Conservation (phyloP, 108 stramenopile genomes). For the Mediolabrus comicus region DNA sequence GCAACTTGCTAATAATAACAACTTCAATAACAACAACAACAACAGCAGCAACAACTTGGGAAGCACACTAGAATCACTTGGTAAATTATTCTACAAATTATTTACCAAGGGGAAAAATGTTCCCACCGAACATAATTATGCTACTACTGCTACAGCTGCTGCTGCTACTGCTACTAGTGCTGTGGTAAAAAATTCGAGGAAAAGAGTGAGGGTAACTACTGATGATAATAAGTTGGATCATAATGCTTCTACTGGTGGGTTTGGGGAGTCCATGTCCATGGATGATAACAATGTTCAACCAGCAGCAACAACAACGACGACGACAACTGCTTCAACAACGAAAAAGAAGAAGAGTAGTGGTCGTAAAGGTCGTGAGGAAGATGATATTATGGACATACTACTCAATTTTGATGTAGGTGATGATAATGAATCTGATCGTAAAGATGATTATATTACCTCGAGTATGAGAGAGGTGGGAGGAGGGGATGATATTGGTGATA, state of each 20-base stretch:
- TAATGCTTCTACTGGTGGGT: no score
- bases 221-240: no score
- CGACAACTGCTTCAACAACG: not conserved
- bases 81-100: not conserved
- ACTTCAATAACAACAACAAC: not conserved
- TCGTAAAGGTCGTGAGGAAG: not conserved
- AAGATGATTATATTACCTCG: not conserved
- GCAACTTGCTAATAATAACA: not conserved
- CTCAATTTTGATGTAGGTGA: not conserved
- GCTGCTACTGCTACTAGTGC: not conserved
- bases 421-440: not conserved
- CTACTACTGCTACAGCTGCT: not conserved
- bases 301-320: not conserved
- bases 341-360: not conserved
- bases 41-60: not conserved
- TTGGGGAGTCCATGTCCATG: no score
- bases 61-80: not conserved
- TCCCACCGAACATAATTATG: not conserved
- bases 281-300: no score
- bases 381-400: slow-evolving; percentile 11
- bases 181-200: no score
- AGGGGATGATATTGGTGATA: no score
- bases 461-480: slow-evolving; percentile 5
- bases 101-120: not conserved
- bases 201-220: no score